A percentile compares a stretch with the other conserved stretches of the same genome.
phyloP scores from a whole-genome alignment of 345 rosid species.

The Atalantia buxifolia region DNA sequence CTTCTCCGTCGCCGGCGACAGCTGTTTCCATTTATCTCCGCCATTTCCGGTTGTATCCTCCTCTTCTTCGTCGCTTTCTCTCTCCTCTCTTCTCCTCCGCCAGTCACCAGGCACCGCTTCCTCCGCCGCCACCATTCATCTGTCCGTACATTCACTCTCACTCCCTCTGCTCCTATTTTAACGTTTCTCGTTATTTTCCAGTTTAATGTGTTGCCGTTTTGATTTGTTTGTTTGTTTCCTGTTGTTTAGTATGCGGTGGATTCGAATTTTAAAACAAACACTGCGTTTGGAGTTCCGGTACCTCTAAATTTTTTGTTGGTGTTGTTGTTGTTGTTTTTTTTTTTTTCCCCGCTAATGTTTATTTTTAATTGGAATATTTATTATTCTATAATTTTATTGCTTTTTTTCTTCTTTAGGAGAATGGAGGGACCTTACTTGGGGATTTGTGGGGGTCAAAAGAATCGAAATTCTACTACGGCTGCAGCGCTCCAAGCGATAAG shows the following conservation, averaged over 20 bases:
- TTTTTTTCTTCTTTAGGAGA: constrained; percentile 30
- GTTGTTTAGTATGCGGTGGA: constrained; percentile 26
- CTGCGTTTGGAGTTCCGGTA: constrained; percentile 59
- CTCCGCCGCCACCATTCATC: constrained; percentile 15
- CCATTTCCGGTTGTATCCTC: constrained; percentile 55
- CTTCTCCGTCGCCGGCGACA: constrained; percentile 50
- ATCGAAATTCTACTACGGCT: constrained; percentile 63
- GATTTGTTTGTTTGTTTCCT: background rate
- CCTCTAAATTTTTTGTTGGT: background rate
- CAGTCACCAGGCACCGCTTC: constrained; percentile 28
- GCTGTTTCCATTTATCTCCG: constrained; percentile 57
- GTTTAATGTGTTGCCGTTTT: background rate
- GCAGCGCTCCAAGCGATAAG: constrained; percentile 62
- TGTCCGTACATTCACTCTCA: constrained; percentile 16
- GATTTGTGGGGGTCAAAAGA: constrained; percentile 66
- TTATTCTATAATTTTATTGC: constrained; percentile 1
- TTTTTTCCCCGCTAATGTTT: background rate
- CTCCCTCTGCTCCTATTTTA: background rate
- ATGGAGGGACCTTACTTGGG: constrained; percentile 43
- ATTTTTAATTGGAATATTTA: background rate
- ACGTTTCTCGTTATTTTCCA: background rate
- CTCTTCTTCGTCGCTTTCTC: constrained; percentile 48
- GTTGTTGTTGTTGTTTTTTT: too few relatives aligned
- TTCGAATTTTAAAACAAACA: constrained; percentile 15
- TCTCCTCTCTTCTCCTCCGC: constrained; percentile 48